Evolutionary conservation across 1,284 basidiomycete species (phyloP).

Genomic region (Meripilus lineatus): DNA sequence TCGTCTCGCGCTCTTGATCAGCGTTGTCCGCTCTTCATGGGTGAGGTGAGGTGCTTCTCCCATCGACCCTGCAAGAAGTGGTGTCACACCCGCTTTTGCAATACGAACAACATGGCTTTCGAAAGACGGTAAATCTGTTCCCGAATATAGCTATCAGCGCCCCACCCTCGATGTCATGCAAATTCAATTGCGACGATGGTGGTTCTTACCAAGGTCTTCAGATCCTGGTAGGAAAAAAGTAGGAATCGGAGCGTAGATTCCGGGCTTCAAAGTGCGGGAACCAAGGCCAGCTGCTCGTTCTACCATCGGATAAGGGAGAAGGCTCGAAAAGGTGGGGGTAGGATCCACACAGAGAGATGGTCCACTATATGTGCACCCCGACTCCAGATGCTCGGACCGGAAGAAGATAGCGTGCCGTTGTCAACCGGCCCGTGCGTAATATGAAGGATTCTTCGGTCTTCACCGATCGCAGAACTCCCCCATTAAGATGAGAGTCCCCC

Average conservation of each 20-base stretch:
- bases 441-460: too few relatives aligned
- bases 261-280: constrained; percentile 60
- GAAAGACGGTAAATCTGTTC: constrained; percentile 69
- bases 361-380: neutral
- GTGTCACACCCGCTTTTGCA: constrained; percentile 69
- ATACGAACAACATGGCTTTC: constrained; percentile 68
- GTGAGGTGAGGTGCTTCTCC: constrained; percentile 81
- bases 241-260: constrained; percentile 83
- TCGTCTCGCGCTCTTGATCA: constrained; percentile 70
- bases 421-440: too few relatives aligned
- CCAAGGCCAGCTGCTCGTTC: constrained; percentile 1
- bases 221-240: constrained; percentile 75
- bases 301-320: constrained; percentile 11
- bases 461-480: too few relatives aligned
- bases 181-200: neutral
- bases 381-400: constrained; percentile 1
- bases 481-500: too few relatives aligned
- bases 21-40: constrained; percentile 60
- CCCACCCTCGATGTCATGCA: neutral
- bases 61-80: constrained; percentile 81
- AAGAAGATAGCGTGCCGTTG: too few relatives aligned
- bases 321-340: constrained; percentile 7
- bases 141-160: neutral
- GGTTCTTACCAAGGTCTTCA: constrained; percentile 77
- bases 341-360: neutral